A percentile compares a stretch with the other conserved stretches of the same genome.
phyloP scores from a whole-genome alignment of 345 rosid genomes.

The Populus alba region DNA sequence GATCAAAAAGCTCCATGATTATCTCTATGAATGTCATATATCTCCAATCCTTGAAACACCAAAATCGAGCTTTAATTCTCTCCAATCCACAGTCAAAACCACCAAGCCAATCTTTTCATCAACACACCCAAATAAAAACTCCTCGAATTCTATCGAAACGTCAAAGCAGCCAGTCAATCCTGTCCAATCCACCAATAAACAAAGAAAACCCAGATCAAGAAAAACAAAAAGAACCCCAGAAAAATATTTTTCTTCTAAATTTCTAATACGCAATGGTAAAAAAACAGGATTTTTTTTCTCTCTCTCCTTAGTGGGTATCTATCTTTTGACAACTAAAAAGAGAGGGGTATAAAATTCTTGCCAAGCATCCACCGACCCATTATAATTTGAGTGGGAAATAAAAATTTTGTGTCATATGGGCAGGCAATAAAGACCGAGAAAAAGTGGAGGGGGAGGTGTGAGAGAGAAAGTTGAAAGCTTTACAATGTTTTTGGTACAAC shows the following conservation, averaged over 20 bases:
- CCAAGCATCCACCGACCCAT: constrained; percentile 64
- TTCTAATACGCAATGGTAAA: neutral
- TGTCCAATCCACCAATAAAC: neutral
- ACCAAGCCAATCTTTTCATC: neutral
- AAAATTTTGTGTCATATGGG: constrained; percentile 15
- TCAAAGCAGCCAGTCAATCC: neutral
- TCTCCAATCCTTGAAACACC: neutral
- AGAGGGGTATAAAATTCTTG: constrained; percentile 25
- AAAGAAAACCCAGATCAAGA: neutral
- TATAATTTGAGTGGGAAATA: constrained; percentile 21
- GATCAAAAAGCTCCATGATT: neutral
- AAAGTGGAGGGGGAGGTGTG: constrained; percentile 3
- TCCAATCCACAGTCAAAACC: neutral
- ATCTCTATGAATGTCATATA: neutral
- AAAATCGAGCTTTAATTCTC: neutral
- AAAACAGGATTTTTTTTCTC: constrained; percentile 3
- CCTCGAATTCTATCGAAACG: neutral
- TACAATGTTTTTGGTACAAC: constrained; percentile 3
- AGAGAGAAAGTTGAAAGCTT: constrained; percentile 29
- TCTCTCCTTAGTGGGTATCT: constrained; percentile 25
- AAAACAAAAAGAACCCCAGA: neutral
- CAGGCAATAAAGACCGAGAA: constrained; percentile 40
- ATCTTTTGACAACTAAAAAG: constrained; percentile 40
- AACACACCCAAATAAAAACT: neutral
- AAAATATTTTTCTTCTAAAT: neutral